Conservation (phyloP, 1,139 yeast genomes). For the Zygoascus hellenicus region DNA sequence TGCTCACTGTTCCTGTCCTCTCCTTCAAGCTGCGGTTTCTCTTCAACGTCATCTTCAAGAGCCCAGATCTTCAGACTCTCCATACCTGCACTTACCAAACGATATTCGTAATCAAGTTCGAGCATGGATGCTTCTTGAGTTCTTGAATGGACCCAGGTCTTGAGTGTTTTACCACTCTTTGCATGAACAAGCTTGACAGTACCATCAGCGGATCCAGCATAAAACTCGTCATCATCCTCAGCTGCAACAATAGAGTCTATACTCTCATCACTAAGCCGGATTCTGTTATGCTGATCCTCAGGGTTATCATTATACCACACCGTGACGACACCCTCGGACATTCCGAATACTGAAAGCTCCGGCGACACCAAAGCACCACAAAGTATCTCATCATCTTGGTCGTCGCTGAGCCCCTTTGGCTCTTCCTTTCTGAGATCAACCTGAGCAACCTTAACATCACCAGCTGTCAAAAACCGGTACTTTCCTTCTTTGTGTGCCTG, state of each 20-base stretch:
- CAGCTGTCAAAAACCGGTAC: slow-evolving; percentile 77
- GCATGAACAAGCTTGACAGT: slow-evolving; percentile 60
- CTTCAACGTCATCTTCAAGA: slow-evolving; percentile 26
- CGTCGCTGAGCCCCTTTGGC: slow-evolving; percentile 56
- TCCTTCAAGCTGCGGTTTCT: slow-evolving; percentile 21
- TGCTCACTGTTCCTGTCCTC: slow-evolving; percentile 17
- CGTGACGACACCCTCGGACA: slow-evolving; percentile 90
- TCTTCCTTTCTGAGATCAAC: slow-evolving; percentile 69
- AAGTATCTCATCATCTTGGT: slow-evolving; percentile 87
- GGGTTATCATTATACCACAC: slow-evolving; percentile 63
- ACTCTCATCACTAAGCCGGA: slow-evolving; percentile 67
- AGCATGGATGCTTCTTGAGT: slow-evolving; percentile 61
- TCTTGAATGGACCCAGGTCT: slow-evolving; percentile 51
- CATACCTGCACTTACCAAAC: slow-evolving; percentile 79
- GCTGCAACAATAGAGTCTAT: slow-evolving; percentile 75
- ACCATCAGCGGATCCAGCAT: slow-evolving; percentile 91
- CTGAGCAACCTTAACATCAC: slow-evolving; percentile 75
- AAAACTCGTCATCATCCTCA: slow-evolving; percentile 64
- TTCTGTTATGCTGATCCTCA: slow-evolving; percentile 77
- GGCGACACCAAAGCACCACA: slow-evolving; percentile 61
- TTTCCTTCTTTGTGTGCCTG: slow-evolving; percentile 49
- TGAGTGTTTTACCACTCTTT: slow-evolving; percentile 48
- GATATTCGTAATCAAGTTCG: slow-evolving; percentile 74
- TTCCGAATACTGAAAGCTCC: slow-evolving; percentile 65
- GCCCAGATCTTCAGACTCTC: slow-evolving; percentile 73